Evolutionary conservation across 495 filamentous ascomycete genomes (phyloP), one percentile per base, ranked within the genome.

Genomic region (Hyaloscypha bicolor): DNA sequence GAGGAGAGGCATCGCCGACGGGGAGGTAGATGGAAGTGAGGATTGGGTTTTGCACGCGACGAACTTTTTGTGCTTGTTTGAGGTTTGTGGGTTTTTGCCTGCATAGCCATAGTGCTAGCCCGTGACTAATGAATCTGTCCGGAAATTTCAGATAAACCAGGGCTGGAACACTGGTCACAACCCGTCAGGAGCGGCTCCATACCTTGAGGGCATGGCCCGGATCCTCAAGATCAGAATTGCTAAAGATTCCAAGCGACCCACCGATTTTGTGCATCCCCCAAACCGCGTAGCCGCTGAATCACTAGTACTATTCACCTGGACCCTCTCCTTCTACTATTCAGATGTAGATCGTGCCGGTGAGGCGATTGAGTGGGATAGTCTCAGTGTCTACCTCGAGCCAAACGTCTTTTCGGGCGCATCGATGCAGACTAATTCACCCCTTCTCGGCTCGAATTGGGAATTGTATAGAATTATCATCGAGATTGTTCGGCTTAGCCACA

Each of bases 41-140:
- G 63, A 65, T 65, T 65, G 63, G 63, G 30, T 65, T 16, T 33
- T 65, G 25, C 55, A 37, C 32, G 31, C 63, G 16, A 65, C 63
- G n/a, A 65, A 65, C n/a, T 59, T 65, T 59, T 58, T 65, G 45
- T 22, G 53, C n/a, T 48, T 65, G 30, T 65, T 58, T 59, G 63
- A 65, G 55, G 63, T 65, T 22, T 2, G 63, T 59, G 2, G 48
- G 4, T 65, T 48, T 48, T 48, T 9, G 19, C 9, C 19, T 48
- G 42, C 19, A 48, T 48, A 19, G 9, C 9, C 42, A 48, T 9
- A 48, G 9, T n/a, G n/a, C n/a, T 9, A 48, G 19, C 9, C 9
- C 42, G 9, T 48, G 42, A 19, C 42, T 48, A 9, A 48, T 48
- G 19, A 19, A 48, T 48, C 19, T 48, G 42, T 48, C 19, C 42